A percentile compares a stretch with the other conserved stretches of the same genome.
Conservation (phyloP, 1,284 basidiomycete genomes). For the Ganoderma leucocontextum region DNA sequence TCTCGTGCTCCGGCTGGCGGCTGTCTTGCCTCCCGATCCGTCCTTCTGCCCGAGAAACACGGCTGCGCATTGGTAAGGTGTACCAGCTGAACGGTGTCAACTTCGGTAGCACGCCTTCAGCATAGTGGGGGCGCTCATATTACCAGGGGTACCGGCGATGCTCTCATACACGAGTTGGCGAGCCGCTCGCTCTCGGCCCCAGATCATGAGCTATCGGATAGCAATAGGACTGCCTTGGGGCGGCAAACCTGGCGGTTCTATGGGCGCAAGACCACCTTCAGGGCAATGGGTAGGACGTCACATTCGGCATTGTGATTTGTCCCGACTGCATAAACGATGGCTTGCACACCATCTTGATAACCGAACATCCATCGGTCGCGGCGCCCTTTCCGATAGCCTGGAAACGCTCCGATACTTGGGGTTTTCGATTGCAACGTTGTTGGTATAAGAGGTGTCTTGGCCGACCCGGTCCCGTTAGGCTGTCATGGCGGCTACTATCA, state of each 20-base stretch:
- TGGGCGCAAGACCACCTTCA: background rate
- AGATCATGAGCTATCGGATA: slow-evolving; percentile 15
- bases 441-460: slow-evolving; percentile 10
- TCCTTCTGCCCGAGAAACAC: slow-evolving; percentile 13
- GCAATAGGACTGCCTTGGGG: slow-evolving; percentile 11
- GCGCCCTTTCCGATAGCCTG: slow-evolving; percentile 11
- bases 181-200: slow-evolving; percentile 11
- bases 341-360: slow-evolving; percentile 20
- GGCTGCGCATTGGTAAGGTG: slow-evolving; percentile 14
- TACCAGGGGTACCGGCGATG: slow-evolving; percentile 18
- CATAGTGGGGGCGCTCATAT: slow-evolving; percentile 4
- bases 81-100: background rate
- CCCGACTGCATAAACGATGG: slow-evolving; percentile 18
- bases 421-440: slow-evolving; percentile 2
- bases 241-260: slow-evolving; percentile 8
- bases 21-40: slow-evolving; percentile 2
- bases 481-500: slow-evolving; percentile 9
- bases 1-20: slow-evolving; percentile 6
- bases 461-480: background rate
- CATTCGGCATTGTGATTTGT: slow-evolving; percentile 7
- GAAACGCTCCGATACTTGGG: background rate
- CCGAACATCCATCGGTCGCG: slow-evolving; percentile 12
- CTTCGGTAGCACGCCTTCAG: slow-evolving; percentile 8
- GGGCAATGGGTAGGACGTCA: slow-evolving; percentile 14
- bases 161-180: slow-evolving; percentile 11